Conservation (phyloP, 2,329 filamentous ascomycete genomes). For the Aaosphaeria pasadenensis region DNA sequence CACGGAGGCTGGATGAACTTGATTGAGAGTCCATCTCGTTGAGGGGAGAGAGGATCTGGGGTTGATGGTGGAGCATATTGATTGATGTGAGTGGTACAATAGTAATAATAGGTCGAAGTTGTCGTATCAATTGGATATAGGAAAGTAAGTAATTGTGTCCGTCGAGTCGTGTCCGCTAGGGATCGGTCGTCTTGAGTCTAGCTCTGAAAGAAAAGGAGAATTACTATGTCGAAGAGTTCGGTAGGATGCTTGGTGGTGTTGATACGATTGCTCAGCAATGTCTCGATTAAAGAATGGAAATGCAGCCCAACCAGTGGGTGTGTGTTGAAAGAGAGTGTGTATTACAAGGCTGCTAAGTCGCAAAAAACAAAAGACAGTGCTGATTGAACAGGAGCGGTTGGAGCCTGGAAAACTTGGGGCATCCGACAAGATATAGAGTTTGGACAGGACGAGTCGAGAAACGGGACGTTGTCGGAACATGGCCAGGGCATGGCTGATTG, state of each 20-base stretch:
- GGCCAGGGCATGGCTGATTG: conserved; percentile 34
- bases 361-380: conserved; percentile 34
- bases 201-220: conserved; percentile 30
- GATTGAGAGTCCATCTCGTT: conserved; percentile 33
- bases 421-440: conserved; percentile 35
- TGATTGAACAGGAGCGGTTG: conserved; percentile 38
- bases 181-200: conserved; percentile 44
- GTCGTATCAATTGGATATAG: too few species aligned
- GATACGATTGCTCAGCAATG: conserved; percentile 40
- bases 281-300: conserved; percentile 48
- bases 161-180: conserved; percentile 20
- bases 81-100: conserved; percentile 4
- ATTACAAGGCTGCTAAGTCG: conserved; percentile 40
- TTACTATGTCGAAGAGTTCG: conserved; percentile 13
- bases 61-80: conserved; percentile 38
- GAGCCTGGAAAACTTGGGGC: conserved; percentile 36
- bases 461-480: conserved; percentile 21
- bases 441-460: conserved; percentile 21
- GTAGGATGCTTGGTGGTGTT: too few species aligned
- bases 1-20: conserved; percentile 55
- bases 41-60: conserved; percentile 37
- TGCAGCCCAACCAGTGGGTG: conserved; percentile 54
- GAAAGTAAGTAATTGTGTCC: too few species aligned
- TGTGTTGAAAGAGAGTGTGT: conserved; percentile 44
- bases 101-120: conserved; percentile 32